Base-by-base conservation (phyloP, 208 protist genomes). In the Kentomonas sorsogonicus region DNA sequence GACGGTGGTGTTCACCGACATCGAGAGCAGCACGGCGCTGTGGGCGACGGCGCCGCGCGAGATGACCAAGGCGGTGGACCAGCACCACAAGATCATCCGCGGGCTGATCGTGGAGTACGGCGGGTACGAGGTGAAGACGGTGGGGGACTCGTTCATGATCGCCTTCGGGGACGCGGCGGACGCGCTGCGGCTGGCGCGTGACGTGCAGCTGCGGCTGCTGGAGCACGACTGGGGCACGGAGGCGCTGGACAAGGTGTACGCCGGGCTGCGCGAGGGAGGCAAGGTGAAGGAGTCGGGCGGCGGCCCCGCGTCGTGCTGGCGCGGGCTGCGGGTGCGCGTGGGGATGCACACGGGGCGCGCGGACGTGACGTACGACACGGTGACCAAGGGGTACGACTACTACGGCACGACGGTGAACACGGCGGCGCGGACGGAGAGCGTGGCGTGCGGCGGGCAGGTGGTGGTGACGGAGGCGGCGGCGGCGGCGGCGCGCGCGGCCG, bases 91-190 rank as follows among this genome's bases (percentile, higher is more conserved):
- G 34, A 47, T 86, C 25, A 69, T 86, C 25, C 79, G 87, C 36
- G 63, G 58, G 39, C 56, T 79, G 29, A 77, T 94, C 45, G 60
- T 68, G 23, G 66, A 63, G 57, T 58, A 79, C 63, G 66, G 64
- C 63, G 79, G 66, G 38, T 83, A 87, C 44, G 79, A 89, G 59
- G 84, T 91, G 43, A 89, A 91, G 67, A 79, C 66, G 11, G 62
- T 86, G 20, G 86, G 81, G 10, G 83, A 92, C 50, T 72, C 63
- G 22, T 92, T 93, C 58, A 91, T 92, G 57, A 85, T 93, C 53
- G 84, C 79, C 0, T 78, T 56, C 45, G 47, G 27, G 0, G 40
- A 77, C 40, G 29, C 73, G 26, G 53, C 76, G 15, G 41, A 41
- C 15, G 72, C 71, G 6, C 26, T 91, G 50, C 36, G 81, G 48